These are phyloP conservation scores for Sugiyamaella castrensis DNA, from an alignment of 1,139 yeast species.

Conservation along the genomic window DNA sequence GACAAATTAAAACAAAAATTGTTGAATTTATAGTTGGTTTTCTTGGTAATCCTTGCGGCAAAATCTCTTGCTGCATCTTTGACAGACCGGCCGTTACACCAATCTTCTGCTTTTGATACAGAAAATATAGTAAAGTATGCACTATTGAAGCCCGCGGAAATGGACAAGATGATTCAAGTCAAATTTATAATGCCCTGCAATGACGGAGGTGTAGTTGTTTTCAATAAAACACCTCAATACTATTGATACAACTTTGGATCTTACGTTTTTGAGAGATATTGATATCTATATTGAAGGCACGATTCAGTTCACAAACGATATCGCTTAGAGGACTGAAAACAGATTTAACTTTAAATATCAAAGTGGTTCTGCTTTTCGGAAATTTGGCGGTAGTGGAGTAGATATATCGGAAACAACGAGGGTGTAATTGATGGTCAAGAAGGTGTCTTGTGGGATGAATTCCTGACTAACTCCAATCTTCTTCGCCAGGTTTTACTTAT, in stretches of 20 bases:
- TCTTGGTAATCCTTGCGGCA: too few relatives aligned
- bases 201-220: constrained; percentile 7
- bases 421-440: constrained; percentile 8
- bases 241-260: constrained; percentile 6
- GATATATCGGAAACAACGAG: constrained; percentile 3
- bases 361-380: constrained; percentile 8
- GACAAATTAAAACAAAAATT: too few relatives aligned
- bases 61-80: constrained; percentile 2
- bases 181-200: constrained; percentile 2
- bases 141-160: neutral
- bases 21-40: too few relatives aligned
- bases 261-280: constrained; percentile 8
- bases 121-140: constrained; percentile 1
- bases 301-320: constrained; percentile 5
- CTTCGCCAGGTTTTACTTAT: constrained; percentile 1
- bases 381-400: constrained; percentile 7
- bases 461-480: neutral
- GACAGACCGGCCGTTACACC: neutral
- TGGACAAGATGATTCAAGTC: constrained; percentile 2
- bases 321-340: constrained; percentile 1
- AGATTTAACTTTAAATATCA: constrained; percentile 3
- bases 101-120: neutral
- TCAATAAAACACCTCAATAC: constrained; percentile 5
- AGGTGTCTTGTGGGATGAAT: constrained; percentile 3
- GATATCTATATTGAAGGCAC: constrained; percentile 6